Percentiles rank a stretch among this genome's conserved stretches.
These are phyloP conservation scores for Xerocomellus dryophilus DNA, from an alignment of 768 basidiomycete genomes.

Conservation along the genomic window DNA sequence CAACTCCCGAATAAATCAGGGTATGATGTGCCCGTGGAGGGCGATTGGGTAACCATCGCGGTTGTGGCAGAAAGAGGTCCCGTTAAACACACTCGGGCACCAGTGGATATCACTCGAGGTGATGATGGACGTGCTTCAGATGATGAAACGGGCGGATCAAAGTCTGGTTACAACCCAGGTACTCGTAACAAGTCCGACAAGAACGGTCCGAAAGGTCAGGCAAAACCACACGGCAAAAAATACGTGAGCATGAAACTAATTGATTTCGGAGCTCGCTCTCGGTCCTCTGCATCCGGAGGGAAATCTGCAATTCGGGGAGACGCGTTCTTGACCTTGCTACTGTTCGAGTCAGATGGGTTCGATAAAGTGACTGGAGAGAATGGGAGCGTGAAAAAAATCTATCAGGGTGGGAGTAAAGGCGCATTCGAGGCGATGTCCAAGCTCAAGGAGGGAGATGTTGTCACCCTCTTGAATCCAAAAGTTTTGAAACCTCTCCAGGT, in stretches of 20 bases:
- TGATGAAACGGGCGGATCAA: constrained; percentile 17
- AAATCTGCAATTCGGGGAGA: constrained; percentile 71
- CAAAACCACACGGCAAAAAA: constrained; percentile 60
- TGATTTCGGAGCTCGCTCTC: constrained; percentile 69
- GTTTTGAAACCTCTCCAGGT: constrained; percentile 87
- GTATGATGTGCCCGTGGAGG: constrained; percentile 87
- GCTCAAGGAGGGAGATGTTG: constrained; percentile 82
- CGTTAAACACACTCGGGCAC: constrained; percentile 67
- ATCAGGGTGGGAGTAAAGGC: constrained; percentile 87
- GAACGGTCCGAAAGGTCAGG: constrained; percentile 12
- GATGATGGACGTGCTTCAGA: constrained; percentile 43
- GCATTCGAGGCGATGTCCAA: constrained; percentile 89
- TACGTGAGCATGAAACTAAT: constrained; percentile 85
- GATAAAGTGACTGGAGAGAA: constrained; percentile 55
- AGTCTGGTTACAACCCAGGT: not conserved
- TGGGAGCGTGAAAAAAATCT: constrained; percentile 56
- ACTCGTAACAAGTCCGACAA: constrained; percentile 17
- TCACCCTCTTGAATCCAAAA: constrained; percentile 85
- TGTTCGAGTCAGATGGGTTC: constrained; percentile 84
- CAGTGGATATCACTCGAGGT: constrained; percentile 47
- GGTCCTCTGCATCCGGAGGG: constrained; percentile 53
- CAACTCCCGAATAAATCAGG: constrained; percentile 74
- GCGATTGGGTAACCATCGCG: constrained; percentile 95
- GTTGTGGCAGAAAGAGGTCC: constrained; percentile 91
- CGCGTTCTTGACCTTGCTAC: constrained; percentile 73